Evolutionary conservation across 2,329 filamentous ascomycete genomes (phyloP), one percentile per base, ranked within the genome.

Genomic region (Botrytis byssoidea): DNA sequence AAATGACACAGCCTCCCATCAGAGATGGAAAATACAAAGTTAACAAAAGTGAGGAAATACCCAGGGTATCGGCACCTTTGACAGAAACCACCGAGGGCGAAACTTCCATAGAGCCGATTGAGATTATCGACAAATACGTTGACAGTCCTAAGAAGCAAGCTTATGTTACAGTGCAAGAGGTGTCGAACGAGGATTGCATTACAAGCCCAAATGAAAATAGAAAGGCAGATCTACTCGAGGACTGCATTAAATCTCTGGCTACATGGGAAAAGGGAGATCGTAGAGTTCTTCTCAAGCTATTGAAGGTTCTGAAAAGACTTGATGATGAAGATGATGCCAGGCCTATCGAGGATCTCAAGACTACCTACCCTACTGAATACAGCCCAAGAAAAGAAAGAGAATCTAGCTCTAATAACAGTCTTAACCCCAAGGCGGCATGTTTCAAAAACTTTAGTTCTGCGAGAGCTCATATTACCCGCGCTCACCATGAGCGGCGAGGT

Each of bases 341-440:
- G 46, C 46, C 67, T n/a, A 35, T 32, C 25, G 35, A 59, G 8
- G 22, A 25, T 18, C 18, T 66, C 12, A 55, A 64, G 12, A 51
- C 35, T 32, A 5, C 25, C 48, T 32, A 20, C 18, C 25, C 42
- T 29, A 32, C 40, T n/a, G 48, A 46, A 2, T 7, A 6, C 2
- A 72, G 22, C 9, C 25, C 57, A 37, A 55, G 42, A 70, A 70
- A 44, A 37, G 32, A 61, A 35, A 70, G 14, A 7, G 29, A 57
- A 18, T 29, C 14, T 18, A 57, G n/a, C 8, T 64, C 51, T 4
- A 22, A 10, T 25, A 71, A 68, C 29, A 75, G 42, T 66, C 60
- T 79, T 29, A 77, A 79, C 57, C 77, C 78, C 51, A 55, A 72
- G 46, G 78, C 77, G 14, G 74, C 75, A 32, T 69, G 71, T 9